Percentiles rank a stretch among this genome's conserved stretches.
phyloP scores from a whole-genome alignment of 495 filamentous ascomycete genomes.

The Eremomyces bilateralis region DNA sequence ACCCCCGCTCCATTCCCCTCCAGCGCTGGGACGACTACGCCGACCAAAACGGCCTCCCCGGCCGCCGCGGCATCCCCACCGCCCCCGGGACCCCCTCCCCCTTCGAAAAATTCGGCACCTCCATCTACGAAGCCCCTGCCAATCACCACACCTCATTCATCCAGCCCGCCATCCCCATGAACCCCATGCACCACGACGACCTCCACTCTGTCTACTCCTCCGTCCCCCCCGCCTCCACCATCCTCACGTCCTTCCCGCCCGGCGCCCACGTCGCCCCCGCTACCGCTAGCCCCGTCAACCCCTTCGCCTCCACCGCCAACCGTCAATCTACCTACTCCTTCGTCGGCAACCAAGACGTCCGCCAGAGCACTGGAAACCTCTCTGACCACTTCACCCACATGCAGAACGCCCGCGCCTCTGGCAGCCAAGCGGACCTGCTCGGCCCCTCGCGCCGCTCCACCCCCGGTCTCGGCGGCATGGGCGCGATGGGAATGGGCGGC shows the following conservation, averaged over 20 bases:
- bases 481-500: constrained; percentile 14
- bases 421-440: constrained; percentile 26
- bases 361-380: constrained; percentile 41
- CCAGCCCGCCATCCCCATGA: too few relatives aligned
- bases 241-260: constrained; percentile 23
- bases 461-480: constrained; percentile 34
- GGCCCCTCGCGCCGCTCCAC: constrained; percentile 28
- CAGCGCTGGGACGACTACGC: constrained; percentile 98
- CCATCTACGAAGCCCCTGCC: constrained; percentile 98
- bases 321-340: constrained; percentile 12
- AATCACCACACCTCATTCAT: too few relatives aligned
- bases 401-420: constrained; percentile 27
- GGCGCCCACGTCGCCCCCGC: constrained; percentile 26
- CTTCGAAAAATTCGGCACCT: constrained; percentile 48
- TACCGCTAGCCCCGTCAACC: constrained; percentile 9
- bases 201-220: constrained; percentile 12
- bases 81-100: constrained; percentile 30
- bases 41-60: constrained; percentile 70
- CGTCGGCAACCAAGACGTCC: constrained; percentile 24
- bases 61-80: constrained; percentile 48
- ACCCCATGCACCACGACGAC: constrained; percentile 55
- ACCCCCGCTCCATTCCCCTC: constrained; percentile 78
- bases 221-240: constrained; percentile 9
- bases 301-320: not conserved
- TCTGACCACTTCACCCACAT: constrained; percentile 18